These are phyloP conservation scores for Rosa rugosa DNA, from an alignment of 306 rosid species.

Conservation along the genomic window DNA sequence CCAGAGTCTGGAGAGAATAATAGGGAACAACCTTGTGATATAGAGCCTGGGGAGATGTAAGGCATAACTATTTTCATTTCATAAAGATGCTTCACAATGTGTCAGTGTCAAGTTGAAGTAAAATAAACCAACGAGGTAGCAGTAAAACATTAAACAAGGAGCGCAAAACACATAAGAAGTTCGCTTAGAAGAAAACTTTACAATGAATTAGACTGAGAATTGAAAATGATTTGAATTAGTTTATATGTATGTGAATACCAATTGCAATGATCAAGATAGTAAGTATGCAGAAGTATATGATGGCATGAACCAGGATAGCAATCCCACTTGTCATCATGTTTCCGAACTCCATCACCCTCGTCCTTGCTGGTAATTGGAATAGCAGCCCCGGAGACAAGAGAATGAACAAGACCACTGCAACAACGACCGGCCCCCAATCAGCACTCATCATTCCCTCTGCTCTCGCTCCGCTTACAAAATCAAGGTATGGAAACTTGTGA, in stretches of 20 bases:
- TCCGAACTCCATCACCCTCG: conserved; percentile 81
- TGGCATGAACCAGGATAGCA: conserved; percentile 85
- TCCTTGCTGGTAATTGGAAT: conserved; percentile 79
- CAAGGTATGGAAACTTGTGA: conserved; percentile 12
- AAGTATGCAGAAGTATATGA: conserved; percentile 73
- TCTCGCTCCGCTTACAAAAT: neutral
- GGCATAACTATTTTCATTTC: neutral
- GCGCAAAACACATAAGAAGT: neutral
- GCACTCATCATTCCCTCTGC: conserved; percentile 48
- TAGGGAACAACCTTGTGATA: neutral
- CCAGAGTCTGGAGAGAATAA: neutral
- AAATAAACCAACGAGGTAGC: conserved; percentile 6
- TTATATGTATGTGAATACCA: conserved; percentile 83
- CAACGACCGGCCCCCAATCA: conserved; percentile 93
- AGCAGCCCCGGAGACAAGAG: conserved; percentile 86
- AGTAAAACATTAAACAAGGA: conserved; percentile 22
- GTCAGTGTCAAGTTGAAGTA: conserved; percentile 14
- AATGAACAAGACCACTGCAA: conserved; percentile 79
- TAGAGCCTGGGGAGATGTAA: neutral
- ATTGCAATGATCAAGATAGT: conserved; percentile 79
- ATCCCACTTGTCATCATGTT: conserved; percentile 96
- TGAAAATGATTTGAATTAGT: conserved; percentile 21
- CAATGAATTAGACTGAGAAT: conserved; percentile 5
- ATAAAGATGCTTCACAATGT: neutral
- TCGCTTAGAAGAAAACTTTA: neutral